Conservation (phyloP, 768 basidiomycete species). For the Calocybe cyanea region DNA sequence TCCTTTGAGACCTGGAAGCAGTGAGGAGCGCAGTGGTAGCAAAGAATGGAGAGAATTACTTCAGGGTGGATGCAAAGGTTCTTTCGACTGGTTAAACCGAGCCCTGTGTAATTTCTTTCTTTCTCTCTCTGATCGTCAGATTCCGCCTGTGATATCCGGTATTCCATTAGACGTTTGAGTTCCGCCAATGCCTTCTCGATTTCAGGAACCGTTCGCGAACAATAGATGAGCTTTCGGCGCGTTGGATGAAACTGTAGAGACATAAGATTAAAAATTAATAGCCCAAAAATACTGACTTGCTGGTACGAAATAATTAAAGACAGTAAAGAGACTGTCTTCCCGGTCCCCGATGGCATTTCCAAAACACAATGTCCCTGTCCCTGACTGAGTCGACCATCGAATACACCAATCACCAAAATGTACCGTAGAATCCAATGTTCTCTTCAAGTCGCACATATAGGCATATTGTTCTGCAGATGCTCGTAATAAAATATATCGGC, state of each 20-base stretch:
- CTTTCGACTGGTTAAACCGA: constrained; percentile 93
- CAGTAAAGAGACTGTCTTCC: constrained; percentile 95
- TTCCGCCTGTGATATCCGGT: constrained; percentile 71
- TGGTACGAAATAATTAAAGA: constrained; percentile 98
- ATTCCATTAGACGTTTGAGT: constrained; percentile 89
- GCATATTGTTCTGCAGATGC: constrained; percentile 84
- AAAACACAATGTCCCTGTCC: constrained; percentile 97
- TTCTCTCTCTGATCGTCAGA: constrained; percentile 71
- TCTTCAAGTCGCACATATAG: constrained; percentile 98
- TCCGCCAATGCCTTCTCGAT: constrained; percentile 98
- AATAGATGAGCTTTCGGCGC: constrained; percentile 93
- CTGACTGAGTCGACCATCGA: background rate
- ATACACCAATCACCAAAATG: background rate
- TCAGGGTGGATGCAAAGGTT: constrained; percentile 96
- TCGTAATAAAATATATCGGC: constrained; percentile 7
- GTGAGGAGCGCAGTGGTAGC: background rate
- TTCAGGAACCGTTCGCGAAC: constrained; percentile 98
- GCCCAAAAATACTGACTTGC: constrained; percentile 49
- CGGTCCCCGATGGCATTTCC: constrained; percentile 99
- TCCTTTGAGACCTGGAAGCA: constrained; percentile 80
- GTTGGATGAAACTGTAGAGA: constrained; percentile 81
- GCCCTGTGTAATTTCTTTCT: constrained; percentile 78
- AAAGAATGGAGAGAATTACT: constrained; percentile 38
- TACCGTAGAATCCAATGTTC: constrained; percentile 92
- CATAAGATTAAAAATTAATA: constrained; percentile 2